phyloP scores from a whole-genome alignment of 31 red algal genomes.

The Endocladia muricata region DNA sequence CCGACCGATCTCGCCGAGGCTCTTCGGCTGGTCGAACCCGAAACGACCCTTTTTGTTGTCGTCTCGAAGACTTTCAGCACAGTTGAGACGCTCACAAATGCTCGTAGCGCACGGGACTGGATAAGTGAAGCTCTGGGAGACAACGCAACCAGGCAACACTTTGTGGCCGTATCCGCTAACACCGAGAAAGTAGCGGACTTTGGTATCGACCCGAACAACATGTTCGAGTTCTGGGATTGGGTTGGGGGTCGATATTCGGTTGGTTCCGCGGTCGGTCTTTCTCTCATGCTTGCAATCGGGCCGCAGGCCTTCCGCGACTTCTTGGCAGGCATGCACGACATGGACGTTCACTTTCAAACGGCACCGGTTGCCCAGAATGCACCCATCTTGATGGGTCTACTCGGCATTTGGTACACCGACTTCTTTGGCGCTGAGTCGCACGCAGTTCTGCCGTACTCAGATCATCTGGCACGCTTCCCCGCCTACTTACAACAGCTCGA shows the following conservation, averaged over 20 bases:
- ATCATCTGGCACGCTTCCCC: conserved; percentile 84
- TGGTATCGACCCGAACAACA: conserved; percentile 87
- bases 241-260: conserved; percentile 97
- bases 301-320: conserved; percentile 72
- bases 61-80: conserved; percentile 98
- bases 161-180: conserved; percentile 91
- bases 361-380: conserved; percentile 69
- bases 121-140: conserved; percentile 42
- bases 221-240: conserved; percentile 99
- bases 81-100: conserved; percentile 96
- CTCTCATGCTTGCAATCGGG: conserved; percentile 90
- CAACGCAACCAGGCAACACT: conserved; percentile 71
- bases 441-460: conserved; percentile 85
- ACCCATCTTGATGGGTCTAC: conserved; percentile 84
- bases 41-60: conserved; percentile 94
- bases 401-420: conserved; percentile 93
- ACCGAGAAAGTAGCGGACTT: conserved; percentile 68
- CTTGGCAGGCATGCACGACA: conserved; percentile 77
- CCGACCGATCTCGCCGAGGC: conserved; percentile 87
- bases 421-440: conserved; percentile 80
- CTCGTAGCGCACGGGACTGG: conserved; percentile 88
- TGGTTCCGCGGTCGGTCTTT: conserved; percentile 79
- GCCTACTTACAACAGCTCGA: conserved; percentile 98
- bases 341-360: conserved; percentile 80
- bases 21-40: conserved; percentile 67